These are phyloP conservation scores for Acmispon strigosus DNA, from an alignment of 306 rosid genomes.

Conservation along the genomic window DNA sequence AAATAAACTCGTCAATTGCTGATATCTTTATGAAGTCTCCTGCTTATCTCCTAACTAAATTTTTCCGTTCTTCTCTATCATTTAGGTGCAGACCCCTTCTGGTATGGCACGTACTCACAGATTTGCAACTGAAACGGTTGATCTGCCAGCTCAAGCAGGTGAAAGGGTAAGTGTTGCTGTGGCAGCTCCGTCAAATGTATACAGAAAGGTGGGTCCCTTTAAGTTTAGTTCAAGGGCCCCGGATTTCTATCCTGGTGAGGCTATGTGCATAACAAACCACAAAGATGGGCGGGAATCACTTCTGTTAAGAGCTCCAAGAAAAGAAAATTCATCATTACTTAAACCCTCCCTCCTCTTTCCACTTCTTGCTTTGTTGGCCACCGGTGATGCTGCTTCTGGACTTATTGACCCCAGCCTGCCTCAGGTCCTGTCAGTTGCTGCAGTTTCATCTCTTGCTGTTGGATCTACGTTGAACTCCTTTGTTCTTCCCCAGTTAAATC, in stretches of 20 bases:
- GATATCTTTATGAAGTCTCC: neutral
- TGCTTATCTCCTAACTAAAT: neutral
- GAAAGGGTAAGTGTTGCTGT: slow-evolving; percentile 89
- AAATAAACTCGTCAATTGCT: neutral
- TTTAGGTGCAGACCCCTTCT: slow-evolving; percentile 83
- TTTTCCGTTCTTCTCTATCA: slow-evolving; percentile 14
- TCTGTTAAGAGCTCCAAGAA: slow-evolving; percentile 74
- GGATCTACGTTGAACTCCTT: slow-evolving; percentile 67
- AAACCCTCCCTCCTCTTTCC: slow-evolving; percentile 72
- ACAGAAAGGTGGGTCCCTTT: slow-evolving; percentile 75
- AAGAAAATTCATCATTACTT: slow-evolving; percentile 46
- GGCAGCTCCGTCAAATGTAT: slow-evolving; percentile 77
- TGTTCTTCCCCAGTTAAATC: slow-evolving; percentile 65
- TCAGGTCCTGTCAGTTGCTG: slow-evolving; percentile 59
- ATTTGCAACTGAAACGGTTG: slow-evolving; percentile 93
- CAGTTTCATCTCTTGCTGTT: slow-evolving; percentile 68
- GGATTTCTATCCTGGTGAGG: slow-evolving; percentile 70
- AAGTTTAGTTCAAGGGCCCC: slow-evolving; percentile 82
- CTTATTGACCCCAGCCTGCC: slow-evolving; percentile 81
- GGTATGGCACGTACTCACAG: slow-evolving; percentile 88
- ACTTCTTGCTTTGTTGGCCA: slow-evolving; percentile 64
- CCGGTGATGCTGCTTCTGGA: slow-evolving; percentile 91
- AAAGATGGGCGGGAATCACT: slow-evolving; percentile 82
- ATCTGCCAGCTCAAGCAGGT: slow-evolving; percentile 87
- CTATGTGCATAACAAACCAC: slow-evolving; percentile 93